Conservation (phyloP, 192 early-diverging fungal genomes). For the Mortierella hygrophila region DNA sequence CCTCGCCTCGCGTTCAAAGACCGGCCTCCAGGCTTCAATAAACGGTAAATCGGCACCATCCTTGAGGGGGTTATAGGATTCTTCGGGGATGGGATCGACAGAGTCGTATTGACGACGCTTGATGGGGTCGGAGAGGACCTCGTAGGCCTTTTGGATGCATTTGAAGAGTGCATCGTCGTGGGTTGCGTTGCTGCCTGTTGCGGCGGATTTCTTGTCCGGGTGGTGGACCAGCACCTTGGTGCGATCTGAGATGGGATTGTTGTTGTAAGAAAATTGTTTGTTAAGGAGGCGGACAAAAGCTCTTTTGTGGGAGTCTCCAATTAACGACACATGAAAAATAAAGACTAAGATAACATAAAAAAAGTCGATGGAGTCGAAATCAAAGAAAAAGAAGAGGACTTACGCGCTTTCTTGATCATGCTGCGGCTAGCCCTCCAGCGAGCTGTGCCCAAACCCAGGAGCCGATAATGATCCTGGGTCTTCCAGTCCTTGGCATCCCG, state of each 20-base stretch:
- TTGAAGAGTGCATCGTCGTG: constrained; percentile 86
- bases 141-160: constrained; percentile 82
- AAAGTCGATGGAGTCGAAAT: not conserved
- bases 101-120: constrained; percentile 86
- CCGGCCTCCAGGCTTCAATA: constrained; percentile 59
- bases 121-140: constrained; percentile 74
- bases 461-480: constrained; percentile 87
- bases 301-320: not conserved
- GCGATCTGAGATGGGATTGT: constrained; percentile 22
- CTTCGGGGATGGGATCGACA: constrained; percentile 80
- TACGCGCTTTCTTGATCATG: constrained; percentile 82
- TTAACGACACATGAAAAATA: not conserved
- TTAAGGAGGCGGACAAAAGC: not conserved
- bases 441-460: constrained; percentile 77
- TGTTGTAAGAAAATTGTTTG: not conserved
- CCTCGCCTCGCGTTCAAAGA: constrained; percentile 79
- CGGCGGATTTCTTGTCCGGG: constrained; percentile 80
- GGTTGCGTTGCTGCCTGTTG: constrained; percentile 35
- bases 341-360: not conserved
- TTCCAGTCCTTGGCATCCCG: constrained; percentile 85
- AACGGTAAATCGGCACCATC: constrained; percentile 53
- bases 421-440: constrained; percentile 76
- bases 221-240: constrained; percentile 72
- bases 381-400: not conserved
- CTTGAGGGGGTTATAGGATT: constrained; percentile 62